phyloP scores from a whole-genome alignment of 805 yeast species.

The Candida nanaspora region DNA sequence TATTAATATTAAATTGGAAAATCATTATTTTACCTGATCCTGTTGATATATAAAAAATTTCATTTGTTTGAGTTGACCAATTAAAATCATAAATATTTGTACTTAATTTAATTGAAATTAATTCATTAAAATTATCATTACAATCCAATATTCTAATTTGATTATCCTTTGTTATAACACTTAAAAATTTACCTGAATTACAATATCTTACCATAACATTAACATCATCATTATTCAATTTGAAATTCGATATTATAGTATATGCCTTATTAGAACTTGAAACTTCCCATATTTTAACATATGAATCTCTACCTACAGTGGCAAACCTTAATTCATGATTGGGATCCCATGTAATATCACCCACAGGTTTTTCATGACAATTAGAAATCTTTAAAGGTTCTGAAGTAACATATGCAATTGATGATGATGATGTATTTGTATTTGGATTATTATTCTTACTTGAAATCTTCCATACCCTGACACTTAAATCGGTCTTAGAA shows the following conservation, averaged over 20 bases:
- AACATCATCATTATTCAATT: constrained; percentile 10
- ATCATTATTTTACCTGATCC: constrained; percentile 31
- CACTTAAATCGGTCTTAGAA: constrained; percentile 35
- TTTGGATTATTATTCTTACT: too few species aligned
- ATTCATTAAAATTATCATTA: constrained; percentile 18
- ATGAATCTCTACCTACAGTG: constrained; percentile 37
- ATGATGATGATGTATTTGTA: too few species aligned
- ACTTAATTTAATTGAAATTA: constrained; percentile 10
- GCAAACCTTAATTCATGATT: constrained; percentile 32
- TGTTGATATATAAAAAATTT: constrained; percentile 28
- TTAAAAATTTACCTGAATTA: constrained; percentile 31
- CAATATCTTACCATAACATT: constrained; percentile 27
- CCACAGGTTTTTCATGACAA: constrained; percentile 35
- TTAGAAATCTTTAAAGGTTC: constrained; percentile 23
- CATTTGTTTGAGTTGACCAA: constrained; percentile 26
- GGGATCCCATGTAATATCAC: constrained; percentile 40
- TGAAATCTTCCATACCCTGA: constrained; percentile 31
- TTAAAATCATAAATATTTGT: constrained; percentile 30
- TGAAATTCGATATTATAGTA: constrained; percentile 7
- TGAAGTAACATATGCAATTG: background rate
- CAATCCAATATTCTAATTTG: constrained; percentile 25
- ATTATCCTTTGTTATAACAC: constrained; percentile 30
- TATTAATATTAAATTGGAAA: constrained; percentile 5
- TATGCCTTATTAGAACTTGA: constrained; percentile 22
- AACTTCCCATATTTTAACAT: constrained; percentile 36